Percentiles rank a stretch among this genome's conserved stretches.
Conservation (phyloP, 1,139 yeast genomes). For the Yamadazyma epiphylla region DNA sequence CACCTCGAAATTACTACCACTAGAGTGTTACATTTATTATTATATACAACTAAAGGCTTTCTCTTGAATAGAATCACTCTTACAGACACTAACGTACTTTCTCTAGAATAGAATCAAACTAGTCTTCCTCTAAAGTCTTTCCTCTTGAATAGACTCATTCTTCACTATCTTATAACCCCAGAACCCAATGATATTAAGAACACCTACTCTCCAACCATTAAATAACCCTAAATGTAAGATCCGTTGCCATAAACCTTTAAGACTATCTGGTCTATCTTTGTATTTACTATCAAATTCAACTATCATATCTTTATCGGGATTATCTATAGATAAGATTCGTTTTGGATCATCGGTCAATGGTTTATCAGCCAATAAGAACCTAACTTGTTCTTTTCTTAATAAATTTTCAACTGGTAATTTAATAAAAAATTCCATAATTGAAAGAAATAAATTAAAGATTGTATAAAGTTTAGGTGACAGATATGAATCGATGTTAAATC, state of each 20-base stretch:
- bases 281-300: conserved; percentile 33
- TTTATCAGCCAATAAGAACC: conserved; percentile 49
- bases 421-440: conserved; percentile 64
- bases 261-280: conserved; percentile 1
- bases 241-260: conserved; percentile 13
- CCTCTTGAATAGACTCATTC: conserved; percentile 44
- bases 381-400: conserved; percentile 77
- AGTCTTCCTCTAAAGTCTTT: conserved; percentile 28
- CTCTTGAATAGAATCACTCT: conserved; percentile 43
- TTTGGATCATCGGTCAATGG: conserved; percentile 23
- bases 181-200: conserved; percentile 72
- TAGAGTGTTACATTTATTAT: neutral
- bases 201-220: conserved; percentile 90
- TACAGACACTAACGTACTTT: too few species aligned
- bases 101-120: too few species aligned
- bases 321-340: conserved; percentile 35
- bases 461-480: conserved; percentile 60
- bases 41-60: conserved; percentile 24
- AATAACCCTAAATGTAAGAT: conserved; percentile 47
- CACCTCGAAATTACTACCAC: too few species aligned
- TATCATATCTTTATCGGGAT: conserved; percentile 46
- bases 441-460: conserved; percentile 50
- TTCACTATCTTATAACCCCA: conserved; percentile 75
- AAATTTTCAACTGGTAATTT: conserved; percentile 86
- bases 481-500: conserved; percentile 66